Base-by-base conservation (phyloP, 805 yeast species). In the Wickerhamomyces bisporus region DNA sequence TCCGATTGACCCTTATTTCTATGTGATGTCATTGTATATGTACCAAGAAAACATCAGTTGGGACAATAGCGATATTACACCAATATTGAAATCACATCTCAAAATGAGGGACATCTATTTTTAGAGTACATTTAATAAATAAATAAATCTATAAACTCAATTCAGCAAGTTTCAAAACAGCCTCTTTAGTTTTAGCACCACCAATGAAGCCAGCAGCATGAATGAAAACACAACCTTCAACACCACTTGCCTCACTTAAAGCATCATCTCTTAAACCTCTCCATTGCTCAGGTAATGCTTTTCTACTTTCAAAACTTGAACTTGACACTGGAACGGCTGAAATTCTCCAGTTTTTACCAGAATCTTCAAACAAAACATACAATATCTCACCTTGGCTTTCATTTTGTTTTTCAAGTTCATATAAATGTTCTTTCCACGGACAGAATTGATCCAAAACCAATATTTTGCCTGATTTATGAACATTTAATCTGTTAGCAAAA, bases 141-240 rank as follows among this genome's bases (percentile, higher is more conserved):
- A 28, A 26, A 27, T 20, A 32, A n/a, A 30, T 38, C 38, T 51
- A 53, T 35, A 65, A 43, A 33, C 68, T 62, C 55, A 61, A 52
- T 44, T 64, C 65, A 6, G 98, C 97, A 61, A 93, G 71, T 54
- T 75, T 62, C 41, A 87, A 58, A 12, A 81, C 97, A 24, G 85
- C 83, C 36, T 87, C 96, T 45, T 71, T 66, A 18, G 94, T 73
- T 55, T 79, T 71, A 40, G 91, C 86, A 38, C 98, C 98, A 32
- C 98, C 98, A 54, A 93, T 93, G 64, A 93, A 93, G 0, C 98
- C 98, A 30, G 95, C 86, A 31, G 98, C 96, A 53, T 93, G 98
- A 41, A 93, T 79, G 57, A 93, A 93, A 16, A 89, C 77, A 58
- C 96, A 86, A 8, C 86, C 96, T 24, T 76, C 79, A 39, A 93